phyloP scores from a whole-genome alignment of 257 asterid species.

The Rehmannia glutinosa region DNA sequence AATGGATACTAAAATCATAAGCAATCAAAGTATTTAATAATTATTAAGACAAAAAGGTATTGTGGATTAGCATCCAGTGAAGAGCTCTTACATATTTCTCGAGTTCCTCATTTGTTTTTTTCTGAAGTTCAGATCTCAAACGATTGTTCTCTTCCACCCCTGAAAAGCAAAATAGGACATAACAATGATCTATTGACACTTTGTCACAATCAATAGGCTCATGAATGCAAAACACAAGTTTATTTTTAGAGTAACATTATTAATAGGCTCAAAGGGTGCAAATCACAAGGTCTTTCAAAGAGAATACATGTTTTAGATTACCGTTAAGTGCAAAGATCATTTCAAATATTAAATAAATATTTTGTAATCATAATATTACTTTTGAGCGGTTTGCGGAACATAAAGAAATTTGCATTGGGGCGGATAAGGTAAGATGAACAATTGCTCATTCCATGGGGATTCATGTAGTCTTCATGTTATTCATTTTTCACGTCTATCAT shows the following conservation, averaged over 20 bases:
- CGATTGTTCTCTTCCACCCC: constrained; percentile 90
- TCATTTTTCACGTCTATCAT: neutral
- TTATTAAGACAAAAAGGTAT: no score
- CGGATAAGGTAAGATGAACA: neutral
- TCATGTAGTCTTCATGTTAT: neutral
- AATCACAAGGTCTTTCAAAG: neutral
- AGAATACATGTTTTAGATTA: neutral
- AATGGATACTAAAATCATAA: no score
- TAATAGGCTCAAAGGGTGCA: neutral
- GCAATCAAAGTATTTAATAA: no score
- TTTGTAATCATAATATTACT: neutral
- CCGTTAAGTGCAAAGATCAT: neutral
- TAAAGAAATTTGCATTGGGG: neutral
- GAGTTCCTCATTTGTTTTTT: constrained; percentile 60
- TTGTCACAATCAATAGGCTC: constrained; percentile 2
- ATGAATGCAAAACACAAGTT: constrained; percentile 3
- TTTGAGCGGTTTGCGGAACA: neutral
- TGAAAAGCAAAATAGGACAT: constrained; percentile 16
- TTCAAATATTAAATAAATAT: neutral
- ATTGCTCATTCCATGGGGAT: neutral
- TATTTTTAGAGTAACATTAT: neutral
- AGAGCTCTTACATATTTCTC: constrained; percentile 62
- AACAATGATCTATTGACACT: neutral
- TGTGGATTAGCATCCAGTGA: constrained; percentile 2
- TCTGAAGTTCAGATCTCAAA: constrained; percentile 75